Base-by-base conservation (phyloP, 176 grass and related monocot genomes). In the Puccinellia tenuiflora region DNA sequence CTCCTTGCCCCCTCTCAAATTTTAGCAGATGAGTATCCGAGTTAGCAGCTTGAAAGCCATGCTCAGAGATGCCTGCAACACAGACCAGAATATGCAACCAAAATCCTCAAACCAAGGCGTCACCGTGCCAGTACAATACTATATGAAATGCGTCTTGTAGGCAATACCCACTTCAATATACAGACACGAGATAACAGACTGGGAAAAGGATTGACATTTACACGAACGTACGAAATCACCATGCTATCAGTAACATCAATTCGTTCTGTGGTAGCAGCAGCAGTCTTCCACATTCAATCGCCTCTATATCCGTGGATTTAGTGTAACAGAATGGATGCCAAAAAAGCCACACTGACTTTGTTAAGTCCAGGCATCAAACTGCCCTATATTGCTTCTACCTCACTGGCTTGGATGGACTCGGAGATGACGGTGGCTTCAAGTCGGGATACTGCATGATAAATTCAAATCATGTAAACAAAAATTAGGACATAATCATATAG, bases 381-480 rank as follows among this genome's bases (percentile, higher is more conserved):
- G 37, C 38, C 56, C 57, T 37, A 7, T 18, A 17, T 73, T 60
- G 38, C 39, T 65, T 81, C 75, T 78, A 81, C 24, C 73, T 78
- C 45, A 47, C 25, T 59, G 84, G 84, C 54, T 90, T 90, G 66
- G 84, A 87, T 68, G 88, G 75, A 52, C 88, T 81, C 1, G 83
- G 88, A 66, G 84, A 91, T 9, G 88, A 90, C 15, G 86, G 86
- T 15, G 88, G 86, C 59, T 92, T 94, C 81, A 97, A 29, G 57
- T 91, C 81, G 47, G 86, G 65, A 62, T 94, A 94, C 88, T 93
- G 87, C 76, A 91, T 35, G 35, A 75, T 17, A 67, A 74, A 87
- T n/a, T 87, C 31, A 80, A 67, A n/a, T 47, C 5, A 29, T 80
- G 25, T 30, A 30, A 37, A 72, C 12, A 9, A 45, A 46, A 45